These are phyloP conservation scores for Tarenaya hassleriana DNA, from an alignment of 345 rosid genomes.

Conservation along the genomic window DNA sequence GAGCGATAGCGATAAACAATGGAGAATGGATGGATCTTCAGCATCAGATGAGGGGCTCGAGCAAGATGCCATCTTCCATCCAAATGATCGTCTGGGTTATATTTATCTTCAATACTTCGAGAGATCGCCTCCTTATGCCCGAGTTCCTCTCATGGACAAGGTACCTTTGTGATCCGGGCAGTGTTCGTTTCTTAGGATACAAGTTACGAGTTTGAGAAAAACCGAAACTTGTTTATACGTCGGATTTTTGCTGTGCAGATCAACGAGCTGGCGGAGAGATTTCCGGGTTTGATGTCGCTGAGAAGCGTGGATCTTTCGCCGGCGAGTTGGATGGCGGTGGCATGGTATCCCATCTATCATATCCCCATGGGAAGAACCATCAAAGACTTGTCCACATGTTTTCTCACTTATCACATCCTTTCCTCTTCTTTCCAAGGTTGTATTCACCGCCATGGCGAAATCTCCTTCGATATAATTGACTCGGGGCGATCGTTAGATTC, in stretches of 20 bases:
- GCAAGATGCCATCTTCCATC: conserved; percentile 54
- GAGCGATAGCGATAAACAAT: conserved; percentile 78
- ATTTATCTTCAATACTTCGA: conserved; percentile 78
- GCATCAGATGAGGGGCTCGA: conserved; percentile 89
- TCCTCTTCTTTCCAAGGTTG: conserved; percentile 95
- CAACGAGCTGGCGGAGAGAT: conserved; percentile 59
- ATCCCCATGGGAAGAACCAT: conserved; percentile 99
- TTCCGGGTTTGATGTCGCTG: conserved; percentile 79
- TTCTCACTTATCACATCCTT: conserved; percentile 93
- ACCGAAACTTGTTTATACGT: too few species aligned
- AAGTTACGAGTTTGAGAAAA: too few species aligned
- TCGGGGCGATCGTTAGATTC: too few species aligned
- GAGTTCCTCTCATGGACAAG: conserved; percentile 99
- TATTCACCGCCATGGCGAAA: background rate
- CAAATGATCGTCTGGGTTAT: conserved; percentile 67
- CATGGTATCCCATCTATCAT: conserved; percentile 97
- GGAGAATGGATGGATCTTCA: conserved; percentile 74
- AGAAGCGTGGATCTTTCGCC: conserved; percentile 99
- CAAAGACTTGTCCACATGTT: conserved; percentile 91
- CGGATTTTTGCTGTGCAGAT: conserved; percentile 43
- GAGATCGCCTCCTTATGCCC: conserved; percentile 83
- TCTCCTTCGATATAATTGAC: background rate
- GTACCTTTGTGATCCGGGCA: too few species aligned
- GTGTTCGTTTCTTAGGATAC: too few species aligned
- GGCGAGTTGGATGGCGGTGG: conserved; percentile 99